phyloP scores from a whole-genome alignment of 768 basidiomycete species.

The Gymnopilus dilepis region DNA sequence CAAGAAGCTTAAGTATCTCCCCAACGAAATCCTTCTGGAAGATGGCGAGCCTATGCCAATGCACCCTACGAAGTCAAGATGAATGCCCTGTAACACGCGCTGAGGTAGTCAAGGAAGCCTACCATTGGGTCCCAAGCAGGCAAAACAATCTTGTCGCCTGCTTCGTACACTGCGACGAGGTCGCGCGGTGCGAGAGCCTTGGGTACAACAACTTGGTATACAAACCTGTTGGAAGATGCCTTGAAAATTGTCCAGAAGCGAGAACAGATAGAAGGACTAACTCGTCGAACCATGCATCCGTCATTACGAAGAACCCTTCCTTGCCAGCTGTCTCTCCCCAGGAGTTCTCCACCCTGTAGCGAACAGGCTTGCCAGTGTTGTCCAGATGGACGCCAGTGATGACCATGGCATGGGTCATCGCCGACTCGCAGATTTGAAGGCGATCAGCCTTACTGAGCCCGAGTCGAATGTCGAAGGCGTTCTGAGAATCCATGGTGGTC shows the following conservation, averaged over 20 bases:
- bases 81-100: no score
- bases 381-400: constrained; percentile 93
- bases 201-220: constrained; percentile 93
- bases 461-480: constrained; percentile 82
- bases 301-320: constrained; percentile 93
- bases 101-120: constrained; percentile 31
- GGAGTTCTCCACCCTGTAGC: constrained; percentile 98
- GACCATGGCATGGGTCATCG: constrained; percentile 97
- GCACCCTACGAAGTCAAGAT: constrained; percentile 24
- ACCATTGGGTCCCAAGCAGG: constrained; percentile 95
- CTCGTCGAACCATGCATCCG: constrained; percentile 91
- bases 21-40: not conserved
- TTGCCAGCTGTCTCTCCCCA: constrained; percentile 84
- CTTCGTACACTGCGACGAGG: constrained; percentile 81
- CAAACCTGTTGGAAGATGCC: constrained; percentile 54
- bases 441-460: constrained; percentile 87
- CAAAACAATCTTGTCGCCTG: constrained; percentile 66
- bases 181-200: constrained; percentile 80
- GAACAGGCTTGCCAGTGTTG: constrained; percentile 67
- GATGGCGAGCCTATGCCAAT: constrained; percentile 18
- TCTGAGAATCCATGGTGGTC: constrained; percentile 40
- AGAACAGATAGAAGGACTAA: constrained; percentile 43
- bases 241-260: constrained; percentile 1
- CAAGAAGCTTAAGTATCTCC: not conserved
- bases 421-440: constrained; percentile 78